A percentile compares a stretch with the other conserved stretches of the same genome.
phyloP scores from a whole-genome alignment of 192 early-diverging fungal species.

The Backusella tuberculispora region DNA sequence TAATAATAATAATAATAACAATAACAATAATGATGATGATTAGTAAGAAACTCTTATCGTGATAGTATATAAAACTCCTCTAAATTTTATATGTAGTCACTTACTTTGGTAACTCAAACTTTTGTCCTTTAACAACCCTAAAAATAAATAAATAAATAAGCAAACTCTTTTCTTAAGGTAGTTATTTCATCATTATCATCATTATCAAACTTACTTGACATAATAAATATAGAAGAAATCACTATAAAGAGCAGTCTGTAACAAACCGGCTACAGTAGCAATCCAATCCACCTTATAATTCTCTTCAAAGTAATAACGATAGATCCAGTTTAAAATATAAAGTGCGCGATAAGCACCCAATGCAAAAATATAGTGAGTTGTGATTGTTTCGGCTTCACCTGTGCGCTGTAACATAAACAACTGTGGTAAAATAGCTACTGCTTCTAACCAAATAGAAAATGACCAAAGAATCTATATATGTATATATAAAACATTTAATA shows the following conservation, averaged over 20 bases:
- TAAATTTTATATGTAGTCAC: neutral
- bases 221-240: slow-evolving; percentile 99
- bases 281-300: slow-evolving; percentile 66
- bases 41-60: too few species aligned
- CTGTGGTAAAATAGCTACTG: slow-evolving; percentile 97
- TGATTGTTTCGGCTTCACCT: slow-evolving; percentile 98
- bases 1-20: neutral
- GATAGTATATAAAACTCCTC: too few species aligned
- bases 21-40: neutral
- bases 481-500: neutral
- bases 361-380: slow-evolving; percentile 98
- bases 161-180: neutral
- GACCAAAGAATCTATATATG: slow-evolving; percentile 87
- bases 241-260: slow-evolving; percentile 94
- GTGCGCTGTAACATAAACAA: slow-evolving; percentile 95
- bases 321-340: slow-evolving; percentile 96
- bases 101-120: slow-evolving; percentile 67
- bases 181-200: neutral
- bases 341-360: slow-evolving; percentile 89
- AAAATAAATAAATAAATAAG: neutral
- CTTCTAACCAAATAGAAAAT: slow-evolving; percentile 96
- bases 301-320: slow-evolving; percentile 61
- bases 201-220: slow-evolving; percentile 56
- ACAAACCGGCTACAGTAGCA: slow-evolving; percentile 84
- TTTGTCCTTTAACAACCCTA: slow-evolving; percentile 71